Base-by-base conservation (phyloP, 2,329 filamentous ascomycete species). In the Hypomyces perniciosus region DNA sequence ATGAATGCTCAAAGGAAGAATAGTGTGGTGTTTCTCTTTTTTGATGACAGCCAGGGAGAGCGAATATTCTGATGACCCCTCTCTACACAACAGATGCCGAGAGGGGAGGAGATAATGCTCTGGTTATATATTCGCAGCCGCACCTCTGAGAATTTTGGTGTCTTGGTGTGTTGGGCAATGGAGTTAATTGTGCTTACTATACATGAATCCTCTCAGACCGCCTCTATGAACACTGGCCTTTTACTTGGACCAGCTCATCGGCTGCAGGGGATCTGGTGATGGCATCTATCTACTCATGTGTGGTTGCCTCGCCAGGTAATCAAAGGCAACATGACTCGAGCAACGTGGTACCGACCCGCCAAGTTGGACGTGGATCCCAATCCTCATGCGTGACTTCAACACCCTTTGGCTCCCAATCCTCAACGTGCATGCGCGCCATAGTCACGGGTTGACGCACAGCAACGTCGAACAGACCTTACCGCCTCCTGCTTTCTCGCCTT, bases 271-370 rank as follows among this genome's bases (percentile, higher is more conserved):
- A 52, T 37, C 51, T 51, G 46, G 47, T 43, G 39, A 44, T 47
- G 28, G 39, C 33, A 44, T 46, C 46, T 51, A 26, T 40, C 29
- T 33, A 9, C 26, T 7, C 39, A 6, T 46, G 48, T 44, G 48
- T 51, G 51, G 51, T 53, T 53, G 51, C 51, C 45, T 39, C 38
- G 48, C 13, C 42, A 46, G 44, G 44, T 53, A 51, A 49, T 35
- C 48, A 39, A 20, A 53, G 33, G 45, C 48, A 44, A 46, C 51
- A 43, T 40, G 27, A 28, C 48, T 46, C 33, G 33, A 41, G 48
- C 47, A 44, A 53, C 44, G 51, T 51, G 43, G 51, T 53, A 51
- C 51, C 20, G 51, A 53, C 43, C 51, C 48, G 51, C 51, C 48
- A 28, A 35, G 37, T 7, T 44, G 48, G 47, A 43, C 43, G 41